phyloP scores from a whole-genome alignment of 2,329 filamentous ascomycete species.

The Calonectria hongkongensis region DNA sequence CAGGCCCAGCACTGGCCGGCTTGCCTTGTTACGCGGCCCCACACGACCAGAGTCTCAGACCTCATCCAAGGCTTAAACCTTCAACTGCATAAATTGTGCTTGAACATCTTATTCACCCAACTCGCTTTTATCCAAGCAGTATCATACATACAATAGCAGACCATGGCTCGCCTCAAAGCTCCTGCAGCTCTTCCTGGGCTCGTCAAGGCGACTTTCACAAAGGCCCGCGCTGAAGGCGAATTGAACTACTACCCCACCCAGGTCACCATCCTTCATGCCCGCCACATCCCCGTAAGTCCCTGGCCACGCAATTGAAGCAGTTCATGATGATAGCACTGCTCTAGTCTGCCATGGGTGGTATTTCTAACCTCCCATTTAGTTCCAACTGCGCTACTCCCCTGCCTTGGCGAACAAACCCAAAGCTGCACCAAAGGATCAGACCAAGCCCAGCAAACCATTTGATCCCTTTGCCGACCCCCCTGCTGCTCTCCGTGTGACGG shows the following conservation, averaged over 20 bases:
- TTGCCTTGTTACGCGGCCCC: conserved; percentile 5
- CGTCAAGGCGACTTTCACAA: conserved; percentile 69
- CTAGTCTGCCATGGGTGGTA: background rate
- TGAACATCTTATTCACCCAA: background rate
- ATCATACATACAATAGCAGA: conserved; percentile 1
- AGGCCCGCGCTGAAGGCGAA: conserved; percentile 68
- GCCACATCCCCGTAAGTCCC: conserved; percentile 65
- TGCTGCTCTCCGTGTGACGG: conserved; percentile 70
- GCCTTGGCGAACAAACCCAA: conserved; percentile 81
- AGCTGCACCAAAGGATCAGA: conserved; percentile 57
- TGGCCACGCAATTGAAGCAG: conserved; percentile 5
- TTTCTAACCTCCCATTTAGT: conserved; percentile 65
- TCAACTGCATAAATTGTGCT: conserved; percentile 9
- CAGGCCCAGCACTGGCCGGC: conserved; percentile 1
- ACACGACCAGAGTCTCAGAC: background rate
- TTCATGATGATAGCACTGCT: background rate
- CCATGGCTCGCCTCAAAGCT: conserved; percentile 64
- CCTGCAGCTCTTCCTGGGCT: conserved; percentile 71
- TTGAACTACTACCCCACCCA: conserved; percentile 74
- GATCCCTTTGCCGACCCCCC: conserved; percentile 81
- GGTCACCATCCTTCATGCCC: conserved; percentile 67
- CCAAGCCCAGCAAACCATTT: conserved; percentile 63
- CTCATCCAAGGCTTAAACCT: background rate
- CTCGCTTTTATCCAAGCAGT: background rate
- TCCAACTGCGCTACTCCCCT: conserved; percentile 83